Evolutionary conservation across 331 rosid genomes (phyloP).

Genomic region (Pyrus hybrid): DNA sequence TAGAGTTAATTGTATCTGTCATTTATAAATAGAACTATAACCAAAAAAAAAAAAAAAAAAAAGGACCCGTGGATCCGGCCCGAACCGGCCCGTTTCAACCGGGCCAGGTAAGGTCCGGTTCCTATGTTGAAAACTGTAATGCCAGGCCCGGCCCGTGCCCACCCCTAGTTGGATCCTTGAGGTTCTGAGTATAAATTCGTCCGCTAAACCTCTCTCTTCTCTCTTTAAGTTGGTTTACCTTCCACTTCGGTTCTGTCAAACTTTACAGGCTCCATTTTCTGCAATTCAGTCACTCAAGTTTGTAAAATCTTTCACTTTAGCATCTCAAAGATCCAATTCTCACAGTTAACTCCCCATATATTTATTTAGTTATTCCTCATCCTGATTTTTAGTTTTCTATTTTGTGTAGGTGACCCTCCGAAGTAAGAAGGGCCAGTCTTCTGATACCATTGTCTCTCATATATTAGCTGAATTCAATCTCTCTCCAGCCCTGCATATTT

Average conservation of each 20-base stretch:
- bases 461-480: conserved; percentile 17
- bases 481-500: background rate
- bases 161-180: background rate
- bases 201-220: background rate
- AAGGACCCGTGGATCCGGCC: too few species aligned
- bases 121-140: too few species aligned
- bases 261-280: background rate
- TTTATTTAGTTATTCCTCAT: background rate
- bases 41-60: too few species aligned
- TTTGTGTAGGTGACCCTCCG: conserved; percentile 23
- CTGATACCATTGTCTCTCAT: background rate
- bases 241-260: background rate
- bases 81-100: too few species aligned
- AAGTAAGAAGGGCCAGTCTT: conserved; percentile 8
- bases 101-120: too few species aligned
- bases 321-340: background rate
- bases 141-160: too few species aligned
- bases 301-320: background rate
- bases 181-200: background rate
- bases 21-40: too few species aligned
- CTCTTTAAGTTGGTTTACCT: background rate
- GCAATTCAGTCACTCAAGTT: background rate
- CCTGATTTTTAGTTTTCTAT: background rate
- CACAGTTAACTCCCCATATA: background rate
- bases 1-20: too few species aligned